phyloP scores from a whole-genome alignment of 306 rosid species.

The Benincasa hispida region DNA sequence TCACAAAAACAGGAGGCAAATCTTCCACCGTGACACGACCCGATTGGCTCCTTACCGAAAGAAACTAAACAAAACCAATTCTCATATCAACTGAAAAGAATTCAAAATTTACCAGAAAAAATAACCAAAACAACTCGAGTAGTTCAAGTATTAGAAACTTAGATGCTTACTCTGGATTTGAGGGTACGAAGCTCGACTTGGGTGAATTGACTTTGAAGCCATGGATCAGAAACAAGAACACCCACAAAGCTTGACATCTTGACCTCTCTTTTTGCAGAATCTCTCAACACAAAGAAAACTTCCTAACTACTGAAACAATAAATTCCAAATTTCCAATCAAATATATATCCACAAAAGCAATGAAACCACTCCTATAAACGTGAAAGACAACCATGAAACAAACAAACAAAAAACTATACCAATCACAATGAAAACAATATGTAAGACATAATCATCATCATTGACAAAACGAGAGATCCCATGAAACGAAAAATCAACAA shows the following conservation, averaged over 20 bases:
- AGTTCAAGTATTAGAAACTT: background rate
- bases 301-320: slow-evolving; percentile 11
- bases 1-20: slow-evolving; percentile 60
- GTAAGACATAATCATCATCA: background rate
- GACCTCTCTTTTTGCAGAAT: slow-evolving; percentile 17
- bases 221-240: slow-evolving; percentile 80
- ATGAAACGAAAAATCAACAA: background rate
- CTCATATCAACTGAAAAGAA: slow-evolving; percentile 8
- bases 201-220: slow-evolving; percentile 96
- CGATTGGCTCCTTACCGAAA: slow-evolving; percentile 53
- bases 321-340: slow-evolving; percentile 3
- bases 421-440: background rate
- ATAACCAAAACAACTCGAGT: background rate
- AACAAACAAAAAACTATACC: background rate
- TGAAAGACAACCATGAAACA: background rate
- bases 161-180: slow-evolving; percentile 60
- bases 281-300: slow-evolving; percentile 16
- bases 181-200: slow-evolving; percentile 97
- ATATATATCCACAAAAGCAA: background rate
- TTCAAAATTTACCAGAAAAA: slow-evolving; percentile 1
- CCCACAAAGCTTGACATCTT: slow-evolving; percentile 89
- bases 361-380: background rate
- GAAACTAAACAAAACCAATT: slow-evolving; percentile 37
- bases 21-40: slow-evolving; percentile 46
- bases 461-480: slow-evolving; percentile 4